phyloP scores from a whole-genome alignment of 2,329 filamentous ascomycete species.

The Aspergillus ruber region DNA sequence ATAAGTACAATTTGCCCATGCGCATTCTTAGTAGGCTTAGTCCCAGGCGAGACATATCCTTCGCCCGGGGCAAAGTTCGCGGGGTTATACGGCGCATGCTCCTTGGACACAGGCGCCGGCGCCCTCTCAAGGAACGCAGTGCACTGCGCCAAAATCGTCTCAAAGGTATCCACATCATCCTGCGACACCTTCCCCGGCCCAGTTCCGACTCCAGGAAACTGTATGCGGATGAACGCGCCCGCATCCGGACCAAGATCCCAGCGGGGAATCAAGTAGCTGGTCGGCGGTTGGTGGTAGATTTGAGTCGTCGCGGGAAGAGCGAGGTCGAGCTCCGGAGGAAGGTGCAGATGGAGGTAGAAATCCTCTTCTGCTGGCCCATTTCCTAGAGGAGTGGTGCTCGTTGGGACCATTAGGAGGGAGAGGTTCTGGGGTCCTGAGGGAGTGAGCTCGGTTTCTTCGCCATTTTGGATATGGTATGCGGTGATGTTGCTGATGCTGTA shows the following conservation, averaged over 20 bases:
- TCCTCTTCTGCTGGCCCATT: slow-evolving; percentile 68
- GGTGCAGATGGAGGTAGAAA: slow-evolving; percentile 92
- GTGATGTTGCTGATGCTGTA: slow-evolving; percentile 68
- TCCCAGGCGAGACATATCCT: slow-evolving; percentile 55
- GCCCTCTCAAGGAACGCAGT: slow-evolving; percentile 89
- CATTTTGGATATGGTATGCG: slow-evolving; percentile 85
- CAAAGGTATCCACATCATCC: slow-evolving; percentile 92
- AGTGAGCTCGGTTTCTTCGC: slow-evolving; percentile 75
- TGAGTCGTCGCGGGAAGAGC: slow-evolving; percentile 92
- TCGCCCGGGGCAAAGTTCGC: slow-evolving; percentile 72
- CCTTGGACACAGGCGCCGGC: slow-evolving; percentile 46
- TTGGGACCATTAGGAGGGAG: slow-evolving; percentile 92
- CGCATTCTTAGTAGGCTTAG: slow-evolving; percentile 23
- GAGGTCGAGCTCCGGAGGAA: slow-evolving; percentile 89
- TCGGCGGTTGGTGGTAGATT: slow-evolving; percentile 91
- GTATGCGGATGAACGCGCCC: slow-evolving; percentile 86
- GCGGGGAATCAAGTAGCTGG: slow-evolving; percentile 86
- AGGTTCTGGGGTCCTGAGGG: slow-evolving; percentile 82
- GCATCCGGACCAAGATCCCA: slow-evolving; percentile 88
- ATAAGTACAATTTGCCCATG: slow-evolving; percentile 81
- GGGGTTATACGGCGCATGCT: slow-evolving; percentile 63
- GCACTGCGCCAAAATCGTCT: slow-evolving; percentile 96
- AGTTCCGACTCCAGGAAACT: slow-evolving; percentile 71
- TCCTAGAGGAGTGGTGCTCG: slow-evolving; percentile 60
- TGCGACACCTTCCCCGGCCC: slow-evolving; percentile 62